Evolutionary conservation across 345 rosid species (phyloP).

Genomic region (Linum tenue): DNA sequence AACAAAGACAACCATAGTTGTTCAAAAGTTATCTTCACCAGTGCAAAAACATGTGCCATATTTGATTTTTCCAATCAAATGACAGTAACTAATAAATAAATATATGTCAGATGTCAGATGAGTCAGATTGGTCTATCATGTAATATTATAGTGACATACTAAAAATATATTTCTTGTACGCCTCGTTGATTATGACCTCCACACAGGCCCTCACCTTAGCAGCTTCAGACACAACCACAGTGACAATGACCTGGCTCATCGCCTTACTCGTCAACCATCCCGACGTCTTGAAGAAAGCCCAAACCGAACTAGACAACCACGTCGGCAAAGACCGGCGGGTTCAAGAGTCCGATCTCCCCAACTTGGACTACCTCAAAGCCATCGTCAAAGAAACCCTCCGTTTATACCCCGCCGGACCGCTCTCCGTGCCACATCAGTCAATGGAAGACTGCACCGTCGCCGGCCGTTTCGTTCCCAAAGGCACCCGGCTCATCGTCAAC

Average conservation of each 20-base stretch:
- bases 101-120: too few relatives aligned
- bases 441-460: neutral
- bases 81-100: too few relatives aligned
- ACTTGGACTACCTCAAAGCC: neutral
- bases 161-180: too few relatives aligned
- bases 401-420: neutral
- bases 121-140: too few relatives aligned
- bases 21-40: too few relatives aligned
- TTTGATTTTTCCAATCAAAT: too few relatives aligned
- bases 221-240: neutral
- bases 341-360: neutral
- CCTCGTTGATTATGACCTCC: neutral
- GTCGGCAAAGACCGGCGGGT: neutral
- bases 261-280: neutral
- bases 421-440: neutral
- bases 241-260: neutral
- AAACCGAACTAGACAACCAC: neutral
- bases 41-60: too few relatives aligned
- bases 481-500: neutral
- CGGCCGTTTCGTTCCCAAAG: neutral
- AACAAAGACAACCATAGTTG: too few relatives aligned
- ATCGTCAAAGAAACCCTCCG: slow-evolving; percentile 1
- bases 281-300: neutral
- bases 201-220: neutral
- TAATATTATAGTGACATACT: too few relatives aligned